Evolutionary conservation across 202 grass and related monocot species (phyloP).

Genomic region (Panicum hallii): DNA sequence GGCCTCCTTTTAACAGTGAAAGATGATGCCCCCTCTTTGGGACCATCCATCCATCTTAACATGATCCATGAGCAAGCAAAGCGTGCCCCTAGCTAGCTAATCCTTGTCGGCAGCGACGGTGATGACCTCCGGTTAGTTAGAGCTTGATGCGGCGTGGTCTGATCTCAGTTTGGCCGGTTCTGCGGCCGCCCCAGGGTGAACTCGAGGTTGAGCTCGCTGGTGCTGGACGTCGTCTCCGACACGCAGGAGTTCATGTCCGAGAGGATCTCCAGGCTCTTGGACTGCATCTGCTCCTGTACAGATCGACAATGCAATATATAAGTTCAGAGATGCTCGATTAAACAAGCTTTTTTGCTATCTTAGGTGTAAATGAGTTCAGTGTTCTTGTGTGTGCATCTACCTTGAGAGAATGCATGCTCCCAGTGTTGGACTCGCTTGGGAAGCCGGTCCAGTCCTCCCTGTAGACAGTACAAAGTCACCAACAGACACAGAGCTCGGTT

Average conservation of each 20-base stretch:
- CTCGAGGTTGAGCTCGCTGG: constrained; percentile 64
- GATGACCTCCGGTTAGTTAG: background rate
- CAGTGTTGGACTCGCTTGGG: constrained; percentile 51
- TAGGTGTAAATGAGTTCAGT: background rate
- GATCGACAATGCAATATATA: background rate
- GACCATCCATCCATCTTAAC: constrained; percentile 37
- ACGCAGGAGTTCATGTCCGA: constrained; percentile 74
- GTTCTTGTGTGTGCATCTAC: constrained; percentile 18
- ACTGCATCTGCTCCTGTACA: constrained; percentile 52
- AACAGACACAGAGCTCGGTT: constrained; percentile 10
- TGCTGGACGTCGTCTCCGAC: constrained; percentile 61
- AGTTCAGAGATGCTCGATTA: too few species aligned
- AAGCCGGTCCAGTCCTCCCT: constrained; percentile 63
- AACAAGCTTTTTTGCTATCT: background rate
- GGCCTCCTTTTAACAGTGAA: constrained; percentile 46
- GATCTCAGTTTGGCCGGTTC: constrained; percentile 31
- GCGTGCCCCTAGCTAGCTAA: constrained; percentile 15
- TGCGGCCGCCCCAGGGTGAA: constrained; percentile 65
- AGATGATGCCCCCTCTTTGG: constrained; percentile 40
- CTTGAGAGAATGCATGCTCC: constrained; percentile 64
- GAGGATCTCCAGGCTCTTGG: constrained; percentile 69
- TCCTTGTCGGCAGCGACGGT: constrained; percentile 6
- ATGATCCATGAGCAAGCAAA: constrained; percentile 39
- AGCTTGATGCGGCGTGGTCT: background rate
- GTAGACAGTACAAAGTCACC: constrained; percentile 11